Conservation (phyloP, 116 monocot genomes). For the Phalaenopsis hybrid region DNA sequence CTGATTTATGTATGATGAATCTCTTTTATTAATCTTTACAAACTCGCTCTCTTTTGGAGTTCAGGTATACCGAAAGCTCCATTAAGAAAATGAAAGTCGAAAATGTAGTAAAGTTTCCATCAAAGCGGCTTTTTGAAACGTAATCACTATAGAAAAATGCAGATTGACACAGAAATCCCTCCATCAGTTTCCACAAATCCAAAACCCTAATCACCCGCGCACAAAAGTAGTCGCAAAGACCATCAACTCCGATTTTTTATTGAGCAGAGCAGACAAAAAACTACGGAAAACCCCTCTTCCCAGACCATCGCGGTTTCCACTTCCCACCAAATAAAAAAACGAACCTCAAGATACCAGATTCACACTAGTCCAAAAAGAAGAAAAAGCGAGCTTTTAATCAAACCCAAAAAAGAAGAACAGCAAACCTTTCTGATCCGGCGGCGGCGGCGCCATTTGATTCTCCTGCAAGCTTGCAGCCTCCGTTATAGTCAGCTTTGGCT, state of each 20-base stretch:
- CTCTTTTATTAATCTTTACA: no score
- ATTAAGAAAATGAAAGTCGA: neutral
- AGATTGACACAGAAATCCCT: neutral
- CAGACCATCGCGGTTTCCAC: neutral
- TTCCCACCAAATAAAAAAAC: neutral
- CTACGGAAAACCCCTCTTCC: neutral
- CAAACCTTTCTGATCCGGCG: slow-evolving; percentile 11
- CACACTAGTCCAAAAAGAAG: neutral
- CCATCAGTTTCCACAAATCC: neutral
- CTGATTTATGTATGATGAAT: no score
- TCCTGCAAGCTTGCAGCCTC: neutral
- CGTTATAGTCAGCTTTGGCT: neutral
- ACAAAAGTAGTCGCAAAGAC: neutral
- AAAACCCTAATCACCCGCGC: neutral
- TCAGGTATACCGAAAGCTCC: slow-evolving; percentile 8
- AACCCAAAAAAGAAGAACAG: neutral
- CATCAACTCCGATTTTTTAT: neutral
- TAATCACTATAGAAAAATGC: neutral
- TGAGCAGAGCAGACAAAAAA: slow-evolving; percentile 22
- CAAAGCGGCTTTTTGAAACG: neutral
- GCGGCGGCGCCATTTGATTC: neutral
- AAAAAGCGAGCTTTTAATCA: slow-evolving; percentile 17
- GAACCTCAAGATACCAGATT: neutral
- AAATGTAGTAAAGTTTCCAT: slow-evolving; percentile 5
- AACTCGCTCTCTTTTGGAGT: neutral